Evolutionary conservation across 352 stramenopile species (phyloP).

Genomic region (Phytophthora parvispora): DNA sequence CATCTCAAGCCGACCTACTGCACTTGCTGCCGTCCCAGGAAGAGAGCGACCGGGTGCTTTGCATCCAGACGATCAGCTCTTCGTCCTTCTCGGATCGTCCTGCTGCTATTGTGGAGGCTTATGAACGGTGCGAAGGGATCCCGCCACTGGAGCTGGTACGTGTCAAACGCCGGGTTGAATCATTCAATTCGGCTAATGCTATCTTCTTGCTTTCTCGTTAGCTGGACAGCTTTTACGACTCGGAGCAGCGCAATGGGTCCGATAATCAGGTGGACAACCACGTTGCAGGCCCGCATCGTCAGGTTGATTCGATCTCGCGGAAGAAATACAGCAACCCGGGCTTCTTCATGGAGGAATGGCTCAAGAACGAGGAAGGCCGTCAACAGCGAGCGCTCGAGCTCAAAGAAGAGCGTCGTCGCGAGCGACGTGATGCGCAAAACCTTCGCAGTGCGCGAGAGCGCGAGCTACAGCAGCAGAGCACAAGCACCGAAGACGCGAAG

Average conservation of each 20-base stretch:
- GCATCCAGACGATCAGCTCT: conserved; percentile 34
- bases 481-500: conserved; percentile 24
- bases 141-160: conserved; percentile 56
- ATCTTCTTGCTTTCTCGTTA: conserved; percentile 15
- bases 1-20: conserved; percentile 1
- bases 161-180: background rate
- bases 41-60: conserved; percentile 32
- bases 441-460: conserved; percentile 16
- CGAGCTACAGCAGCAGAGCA: conserved; percentile 22
- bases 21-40: conserved; percentile 27
- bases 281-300: background rate
- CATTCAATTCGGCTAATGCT: too few species aligned
- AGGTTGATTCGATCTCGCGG: conserved; percentile 21
- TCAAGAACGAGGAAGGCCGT: conserved; percentile 47
- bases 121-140: conserved; percentile 49
- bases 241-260: background rate
- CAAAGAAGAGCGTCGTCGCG: conserved; percentile 42
- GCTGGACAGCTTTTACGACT: conserved; percentile 50
- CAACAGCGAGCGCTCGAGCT: conserved; percentile 44
- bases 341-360: conserved; percentile 74
- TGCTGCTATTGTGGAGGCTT: conserved; percentile 28
- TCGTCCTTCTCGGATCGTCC: conserved; percentile 15
- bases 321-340: conserved; percentile 72
- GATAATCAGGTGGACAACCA: conserved; percentile 3
- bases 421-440: conserved; percentile 19